Evolutionary conservation across 768 basidiomycete species (phyloP).

Genomic region (Tulasnella sp.): DNA sequence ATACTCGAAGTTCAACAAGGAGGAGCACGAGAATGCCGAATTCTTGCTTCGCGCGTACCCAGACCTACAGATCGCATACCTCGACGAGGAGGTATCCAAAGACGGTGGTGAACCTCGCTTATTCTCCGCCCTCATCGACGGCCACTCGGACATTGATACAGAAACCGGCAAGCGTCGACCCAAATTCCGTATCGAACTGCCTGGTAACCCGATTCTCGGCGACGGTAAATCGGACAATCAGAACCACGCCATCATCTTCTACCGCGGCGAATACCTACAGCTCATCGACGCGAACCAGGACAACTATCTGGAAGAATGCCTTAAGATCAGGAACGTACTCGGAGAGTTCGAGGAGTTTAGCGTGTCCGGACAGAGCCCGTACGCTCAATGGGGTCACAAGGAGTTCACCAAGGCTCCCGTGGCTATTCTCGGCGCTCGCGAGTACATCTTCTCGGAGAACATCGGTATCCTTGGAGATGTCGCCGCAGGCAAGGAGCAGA

Average conservation of each 20-base stretch:
- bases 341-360: slow-evolving; percentile 93
- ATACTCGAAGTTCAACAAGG: slow-evolving; percentile 98
- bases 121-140: slow-evolving; percentile 94
- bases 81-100: slow-evolving; percentile 88
- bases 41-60: slow-evolving; percentile 96
- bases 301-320: slow-evolving; percentile 98
- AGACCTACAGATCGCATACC: slow-evolving; percentile 94
- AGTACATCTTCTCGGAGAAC: slow-evolving; percentile 99
- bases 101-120: slow-evolving; percentile 92
- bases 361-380: slow-evolving; percentile 79
- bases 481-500: slow-evolving; percentile 98
- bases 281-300: slow-evolving; percentile 99
- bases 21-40: slow-evolving; percentile 98
- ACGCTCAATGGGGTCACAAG: slow-evolving; percentile 78
- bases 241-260: slow-evolving; percentile 99
- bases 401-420: slow-evolving; percentile 84
- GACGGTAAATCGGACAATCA: slow-evolving; percentile 99
- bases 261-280: slow-evolving; percentile 97
- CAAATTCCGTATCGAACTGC: slow-evolving; percentile 97
- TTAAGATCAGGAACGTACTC: slow-evolving; percentile 98
- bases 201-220: slow-evolving; percentile 97
- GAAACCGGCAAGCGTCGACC: slow-evolving; percentile 82
- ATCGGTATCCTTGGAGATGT: slow-evolving; percentile 98
- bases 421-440: slow-evolving; percentile 95
- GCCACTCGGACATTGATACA: slow-evolving; percentile 89